Percentiles rank a stretch among this genome's conserved stretches.
These are phyloP conservation scores for Leccinum griseonigrum DNA, from an alignment of 1,284 basidiomycete genomes.

Conservation along the genomic window DNA sequence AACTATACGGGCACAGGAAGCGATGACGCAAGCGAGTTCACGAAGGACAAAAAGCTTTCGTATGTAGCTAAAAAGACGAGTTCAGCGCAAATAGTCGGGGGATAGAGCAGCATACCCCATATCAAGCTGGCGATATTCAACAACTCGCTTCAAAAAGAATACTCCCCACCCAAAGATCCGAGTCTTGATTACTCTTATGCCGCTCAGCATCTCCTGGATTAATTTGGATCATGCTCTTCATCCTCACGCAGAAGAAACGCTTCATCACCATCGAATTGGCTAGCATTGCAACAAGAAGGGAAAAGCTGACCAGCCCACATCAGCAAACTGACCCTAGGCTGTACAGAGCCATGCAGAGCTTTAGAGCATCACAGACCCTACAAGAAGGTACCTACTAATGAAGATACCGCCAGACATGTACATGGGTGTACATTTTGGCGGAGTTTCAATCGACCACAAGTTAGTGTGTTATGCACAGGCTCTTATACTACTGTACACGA, in stretches of 20 bases:
- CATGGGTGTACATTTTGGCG: too few species aligned
- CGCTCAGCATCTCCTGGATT: conserved; percentile 80
- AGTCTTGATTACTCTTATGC: conserved; percentile 84
- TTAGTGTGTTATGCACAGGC: too few species aligned
- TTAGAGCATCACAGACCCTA: too few species aligned
- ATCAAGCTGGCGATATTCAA: conserved; percentile 72
- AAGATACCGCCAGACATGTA: too few species aligned
- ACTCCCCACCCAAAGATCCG: conserved; percentile 76
- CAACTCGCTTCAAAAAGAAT: conserved; percentile 73
- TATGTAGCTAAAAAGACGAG: conserved; percentile 50
- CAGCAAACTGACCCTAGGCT: too few species aligned
- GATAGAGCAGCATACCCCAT: conserved; percentile 46
- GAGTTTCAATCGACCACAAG: too few species aligned
- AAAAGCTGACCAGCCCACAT: conserved; percentile 51
- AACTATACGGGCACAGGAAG: conserved; percentile 80
- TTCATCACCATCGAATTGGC: conserved; percentile 74
- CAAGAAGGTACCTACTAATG: too few species aligned
- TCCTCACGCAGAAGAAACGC: conserved; percentile 66
- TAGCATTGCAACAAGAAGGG: conserved; percentile 68
- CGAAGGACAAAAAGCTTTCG: conserved; percentile 74
- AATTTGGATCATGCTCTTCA: conserved; percentile 83
- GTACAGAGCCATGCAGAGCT: too few species aligned
- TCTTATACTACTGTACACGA: too few species aligned
- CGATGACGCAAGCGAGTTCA: conserved; percentile 65
- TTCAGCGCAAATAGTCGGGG: conserved; percentile 30